These are phyloP conservation scores for Chalciporus piperatus DNA, from an alignment of 768 basidiomycete genomes.

Conservation along the genomic window DNA sequence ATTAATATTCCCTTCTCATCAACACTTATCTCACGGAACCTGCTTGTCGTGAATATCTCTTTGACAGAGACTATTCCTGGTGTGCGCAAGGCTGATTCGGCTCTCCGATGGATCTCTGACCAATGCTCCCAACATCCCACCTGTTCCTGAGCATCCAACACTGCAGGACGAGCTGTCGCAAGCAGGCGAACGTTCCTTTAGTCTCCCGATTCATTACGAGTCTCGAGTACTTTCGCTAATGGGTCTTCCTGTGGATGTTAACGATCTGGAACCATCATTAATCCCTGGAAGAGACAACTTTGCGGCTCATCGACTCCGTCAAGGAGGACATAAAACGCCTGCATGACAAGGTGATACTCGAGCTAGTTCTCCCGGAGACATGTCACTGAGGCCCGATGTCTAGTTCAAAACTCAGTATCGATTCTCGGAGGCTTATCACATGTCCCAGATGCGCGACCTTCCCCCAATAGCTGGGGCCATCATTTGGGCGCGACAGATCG, in stretches of 20 bases:
- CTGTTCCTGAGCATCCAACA: conserved; percentile 50
- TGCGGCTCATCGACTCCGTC: conserved; percentile 86
- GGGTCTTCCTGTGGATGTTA: conserved; percentile 24
- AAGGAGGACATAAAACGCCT: conserved; percentile 96
- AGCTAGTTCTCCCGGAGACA: background rate
- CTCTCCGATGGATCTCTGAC: conserved; percentile 88
- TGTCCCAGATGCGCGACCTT: conserved; percentile 98
- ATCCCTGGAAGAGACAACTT: conserved; percentile 38
- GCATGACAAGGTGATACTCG: conserved; percentile 73
- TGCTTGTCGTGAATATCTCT: conserved; percentile 72
- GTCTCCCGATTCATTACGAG: conserved; percentile 13
- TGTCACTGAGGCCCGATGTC: conserved; percentile 1
- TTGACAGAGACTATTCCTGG: conserved; percentile 95
- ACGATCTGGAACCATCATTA: conserved; percentile 34
- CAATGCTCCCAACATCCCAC: conserved; percentile 50
- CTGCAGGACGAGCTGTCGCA: conserved; percentile 28
- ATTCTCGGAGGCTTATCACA: conserved; percentile 92
- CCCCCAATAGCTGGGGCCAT: conserved; percentile 98
- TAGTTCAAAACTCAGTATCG: conserved; percentile 97
- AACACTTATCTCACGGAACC: conserved; percentile 91
- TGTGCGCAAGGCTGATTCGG: conserved; percentile 94
- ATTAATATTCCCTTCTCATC: conserved; percentile 92
- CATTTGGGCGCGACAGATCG: conserved; percentile 99
- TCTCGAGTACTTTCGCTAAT: conserved; percentile 14
- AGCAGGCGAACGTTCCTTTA: conserved; percentile 21